phyloP scores from a whole-genome alignment of 345 rosid species.

The Diplotaxis tenuifolia region DNA sequence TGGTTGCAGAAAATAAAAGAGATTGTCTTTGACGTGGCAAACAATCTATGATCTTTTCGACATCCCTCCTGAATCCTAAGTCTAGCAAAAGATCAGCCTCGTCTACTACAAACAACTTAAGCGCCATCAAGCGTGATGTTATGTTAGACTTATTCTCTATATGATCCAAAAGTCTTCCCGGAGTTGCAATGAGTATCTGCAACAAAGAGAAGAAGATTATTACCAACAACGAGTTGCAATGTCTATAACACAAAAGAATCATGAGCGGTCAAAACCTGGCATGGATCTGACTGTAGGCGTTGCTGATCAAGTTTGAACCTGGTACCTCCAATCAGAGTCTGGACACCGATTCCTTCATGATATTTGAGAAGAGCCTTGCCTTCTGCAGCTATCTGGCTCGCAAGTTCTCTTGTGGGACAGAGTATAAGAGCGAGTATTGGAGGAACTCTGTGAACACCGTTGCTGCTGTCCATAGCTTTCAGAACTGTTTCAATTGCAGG shows the following conservation, averaged over 20 bases:
- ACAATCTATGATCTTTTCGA: constrained; percentile 86
- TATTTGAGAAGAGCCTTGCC: constrained; percentile 78
- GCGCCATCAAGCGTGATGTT: constrained; percentile 77
- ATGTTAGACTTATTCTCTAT: constrained; percentile 81
- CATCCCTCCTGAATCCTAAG: constrained; percentile 91
- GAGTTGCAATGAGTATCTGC: constrained; percentile 93
- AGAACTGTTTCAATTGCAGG: constrained; percentile 99
- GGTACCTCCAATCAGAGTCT: constrained; percentile 86
- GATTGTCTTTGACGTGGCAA: constrained; percentile 87
- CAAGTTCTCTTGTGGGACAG: constrained; percentile 93
- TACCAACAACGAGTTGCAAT: not conserved
- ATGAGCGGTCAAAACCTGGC: constrained; percentile 57
- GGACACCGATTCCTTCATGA: constrained; percentile 82
- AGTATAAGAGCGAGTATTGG: constrained; percentile 69
- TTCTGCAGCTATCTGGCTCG: constrained; percentile 95
- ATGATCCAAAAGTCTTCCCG: constrained; percentile 94
- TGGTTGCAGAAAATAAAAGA: constrained; percentile 82
- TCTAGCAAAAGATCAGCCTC: constrained; percentile 95
- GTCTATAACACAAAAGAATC: not conserved
- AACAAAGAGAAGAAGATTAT: constrained; percentile 18
- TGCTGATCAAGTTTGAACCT: constrained; percentile 91
- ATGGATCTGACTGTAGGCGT: constrained; percentile 76
- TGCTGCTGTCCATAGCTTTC: constrained; percentile 50
- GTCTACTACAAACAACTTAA: constrained; percentile 87
- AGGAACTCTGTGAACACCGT: constrained; percentile 40